Conservation (phyloP, 1,284 basidiomycete genomes). For the Naganishia sp. region DNA sequence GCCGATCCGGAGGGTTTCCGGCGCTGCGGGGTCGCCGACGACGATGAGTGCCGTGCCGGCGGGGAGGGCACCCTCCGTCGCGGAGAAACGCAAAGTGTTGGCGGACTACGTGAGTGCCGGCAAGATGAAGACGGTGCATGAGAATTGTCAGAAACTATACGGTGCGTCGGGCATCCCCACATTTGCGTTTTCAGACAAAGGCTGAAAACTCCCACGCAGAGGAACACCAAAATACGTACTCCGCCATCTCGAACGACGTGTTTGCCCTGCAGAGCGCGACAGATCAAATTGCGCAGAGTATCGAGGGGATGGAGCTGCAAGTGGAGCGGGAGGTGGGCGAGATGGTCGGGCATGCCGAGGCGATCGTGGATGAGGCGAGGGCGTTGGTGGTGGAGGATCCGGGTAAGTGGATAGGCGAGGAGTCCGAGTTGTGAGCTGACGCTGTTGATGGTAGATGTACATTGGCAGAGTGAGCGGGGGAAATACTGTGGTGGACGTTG, state of each 20-base stretch:
- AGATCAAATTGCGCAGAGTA: conserved; percentile 25
- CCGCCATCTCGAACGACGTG: conserved; percentile 9
- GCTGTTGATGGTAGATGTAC: conserved; percentile 10
- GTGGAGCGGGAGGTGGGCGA: conserved; percentile 47
- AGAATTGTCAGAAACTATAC: conserved; percentile 30
- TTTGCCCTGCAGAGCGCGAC: conserved; percentile 14
- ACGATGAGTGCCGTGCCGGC: not conserved
- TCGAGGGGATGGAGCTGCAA: conserved; percentile 33
- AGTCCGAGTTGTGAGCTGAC: conserved; percentile 1
- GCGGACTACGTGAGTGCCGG: conserved; percentile 74
- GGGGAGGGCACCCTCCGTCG: not conserved
- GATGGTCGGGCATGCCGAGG: conserved; percentile 71
- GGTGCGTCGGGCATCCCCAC: conserved; percentile 9
- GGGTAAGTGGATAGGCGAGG: conserved; percentile 30
- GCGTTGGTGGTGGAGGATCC: conserved; percentile 37
- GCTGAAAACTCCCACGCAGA: conserved; percentile 12
- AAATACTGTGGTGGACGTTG: not conserved
- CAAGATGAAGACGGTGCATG: conserved; percentile 62
- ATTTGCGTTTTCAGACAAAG: not conserved
- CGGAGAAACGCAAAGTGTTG: conserved; percentile 64
- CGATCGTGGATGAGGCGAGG: conserved; percentile 48
- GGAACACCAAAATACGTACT: conserved; percentile 24
- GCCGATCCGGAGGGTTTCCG: not conserved
- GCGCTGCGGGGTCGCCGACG: not conserved
- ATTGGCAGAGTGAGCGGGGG: conserved; percentile 29